Base-by-base conservation (phyloP, 2,329 filamentous ascomycete genomes). In the Lachnellula hyalina region DNA sequence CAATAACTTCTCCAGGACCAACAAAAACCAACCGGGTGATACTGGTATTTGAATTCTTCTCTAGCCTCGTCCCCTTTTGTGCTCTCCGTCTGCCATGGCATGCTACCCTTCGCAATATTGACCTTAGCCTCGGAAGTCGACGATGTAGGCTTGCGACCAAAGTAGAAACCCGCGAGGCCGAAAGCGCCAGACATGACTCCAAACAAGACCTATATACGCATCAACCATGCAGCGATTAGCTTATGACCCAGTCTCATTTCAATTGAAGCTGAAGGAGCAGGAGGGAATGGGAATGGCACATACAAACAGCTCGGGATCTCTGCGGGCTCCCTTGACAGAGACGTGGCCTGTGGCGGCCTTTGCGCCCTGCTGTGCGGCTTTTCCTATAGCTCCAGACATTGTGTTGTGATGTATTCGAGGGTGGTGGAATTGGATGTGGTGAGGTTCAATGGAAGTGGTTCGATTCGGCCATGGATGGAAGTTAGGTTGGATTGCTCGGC, bases 111-210 rank as follows among this genome's bases (percentile, higher is more conserved):
- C 71, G 86, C 84, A 68, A 95, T 84, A 70, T 81, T 79, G 63
- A 96, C 87, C 67, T 80, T 75, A 68, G 80, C 80, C 79, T 97
- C 91, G 67, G 90, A 96, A 65, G 85, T 91, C 58, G 90, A 79
- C 62, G 81, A 84, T 68, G 94, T 97, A 63, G 94, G 94, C 69
- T 89, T 88, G 74, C 86, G 83, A 74, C 89, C 87, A 68, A 94
- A 89, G 77, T 92, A 90, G 84, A 86, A 96, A 72, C 93, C 93
- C 64, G 90, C 93, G 67, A 94, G 85, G 69, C 86, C 85, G 70
- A 96, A 88, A 67, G 90, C 88, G 72, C 86, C 86, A 67, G 87
- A 85, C 90, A 97, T 96, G 73, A 97, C 86, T 70, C 84, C 89
- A 62, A 92, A 83, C 63, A 99, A 87, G 70, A 97, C 85, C 94